phyloP scores from a whole-genome alignment of 2,329 filamentous ascomycete species.

The Chrysoporthe deuterocubensis region DNA sequence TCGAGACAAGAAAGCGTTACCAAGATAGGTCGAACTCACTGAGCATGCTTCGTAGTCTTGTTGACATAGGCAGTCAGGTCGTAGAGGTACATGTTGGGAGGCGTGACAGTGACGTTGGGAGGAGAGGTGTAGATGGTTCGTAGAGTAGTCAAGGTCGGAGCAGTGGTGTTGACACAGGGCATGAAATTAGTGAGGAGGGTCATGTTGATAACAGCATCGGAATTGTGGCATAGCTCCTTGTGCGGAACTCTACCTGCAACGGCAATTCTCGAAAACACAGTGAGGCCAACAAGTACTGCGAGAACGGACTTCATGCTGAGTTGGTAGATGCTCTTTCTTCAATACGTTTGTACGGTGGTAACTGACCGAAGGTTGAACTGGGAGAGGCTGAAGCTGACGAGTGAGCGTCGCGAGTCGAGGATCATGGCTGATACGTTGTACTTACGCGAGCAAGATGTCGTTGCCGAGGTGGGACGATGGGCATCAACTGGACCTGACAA shows the following conservation, averaged over 20 bases:
- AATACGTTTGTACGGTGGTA: neutral
- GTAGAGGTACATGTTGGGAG: constrained; percentile 6
- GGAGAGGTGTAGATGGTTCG: constrained; percentile 8
- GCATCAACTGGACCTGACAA: neutral
- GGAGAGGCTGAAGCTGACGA: neutral
- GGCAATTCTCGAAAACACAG: neutral
- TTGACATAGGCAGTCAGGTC: constrained; percentile 10
- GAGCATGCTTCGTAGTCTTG: neutral
- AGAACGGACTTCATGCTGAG: neutral
- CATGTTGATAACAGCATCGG: neutral
- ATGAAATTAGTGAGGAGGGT: neutral
- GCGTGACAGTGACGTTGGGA: constrained; percentile 5
- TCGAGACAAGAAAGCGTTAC: neutral
- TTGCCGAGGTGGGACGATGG: neutral
- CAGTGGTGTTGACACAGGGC: neutral
- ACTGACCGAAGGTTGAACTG: neutral
- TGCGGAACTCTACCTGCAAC: neutral
- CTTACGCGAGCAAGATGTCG: neutral
- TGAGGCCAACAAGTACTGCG: neutral
- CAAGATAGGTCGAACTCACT: neutral
- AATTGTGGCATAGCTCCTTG: neutral
- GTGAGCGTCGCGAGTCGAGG: neutral
- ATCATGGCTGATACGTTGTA: neutral
- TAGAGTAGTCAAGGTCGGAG: neutral
- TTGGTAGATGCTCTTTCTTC: neutral